These are phyloP conservation scores for Ophiosphaerella narmari DNA, from an alignment of 2,329 filamentous ascomycete species.

Conservation along the genomic window DNA sequence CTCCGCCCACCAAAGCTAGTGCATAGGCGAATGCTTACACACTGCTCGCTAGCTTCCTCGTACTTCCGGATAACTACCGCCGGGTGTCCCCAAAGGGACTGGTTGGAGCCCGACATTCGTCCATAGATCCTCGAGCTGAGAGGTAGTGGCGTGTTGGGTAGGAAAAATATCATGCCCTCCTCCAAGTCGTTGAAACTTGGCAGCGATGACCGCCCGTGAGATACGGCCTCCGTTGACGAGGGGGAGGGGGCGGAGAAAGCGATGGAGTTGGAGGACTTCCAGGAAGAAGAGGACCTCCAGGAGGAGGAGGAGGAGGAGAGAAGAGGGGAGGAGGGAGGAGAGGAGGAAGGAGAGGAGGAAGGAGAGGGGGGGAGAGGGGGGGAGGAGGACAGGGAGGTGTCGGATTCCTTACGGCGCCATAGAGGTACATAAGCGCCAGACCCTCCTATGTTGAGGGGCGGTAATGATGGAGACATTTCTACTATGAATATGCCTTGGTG, in stretches of 20 bases:
- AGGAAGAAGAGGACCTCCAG: background rate
- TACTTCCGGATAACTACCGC: constrained; percentile 14
- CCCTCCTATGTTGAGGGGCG: no score
- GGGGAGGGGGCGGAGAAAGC: background rate
- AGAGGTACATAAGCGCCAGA: no score
- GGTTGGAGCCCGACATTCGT: background rate
- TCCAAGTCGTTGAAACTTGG: constrained; percentile 1
- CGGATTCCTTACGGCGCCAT: no score
- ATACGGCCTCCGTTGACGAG: constrained; percentile 3
- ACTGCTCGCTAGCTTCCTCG: constrained; percentile 2
- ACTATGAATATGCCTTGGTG: no score
- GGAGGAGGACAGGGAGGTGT: no score
- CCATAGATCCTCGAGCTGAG: constrained; percentile 3
- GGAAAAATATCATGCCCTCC: constrained; percentile 10
- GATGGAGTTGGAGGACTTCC: background rate
- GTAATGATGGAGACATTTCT: no score
- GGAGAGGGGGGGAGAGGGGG: no score
- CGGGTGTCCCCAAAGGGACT: constrained; percentile 6
- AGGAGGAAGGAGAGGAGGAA: no score
- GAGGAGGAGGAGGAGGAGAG: no score
- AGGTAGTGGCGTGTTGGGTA: background rate
- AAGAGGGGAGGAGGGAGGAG: no score
- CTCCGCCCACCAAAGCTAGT: constrained; percentile 13
- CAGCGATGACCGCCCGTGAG: background rate
- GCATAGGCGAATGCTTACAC: constrained; percentile 13